Evolutionary conservation across 2,329 filamentous ascomycete species (phyloP), one percentile per base, ranked within the genome.

Genomic region (Septoria petroselini): DNA sequence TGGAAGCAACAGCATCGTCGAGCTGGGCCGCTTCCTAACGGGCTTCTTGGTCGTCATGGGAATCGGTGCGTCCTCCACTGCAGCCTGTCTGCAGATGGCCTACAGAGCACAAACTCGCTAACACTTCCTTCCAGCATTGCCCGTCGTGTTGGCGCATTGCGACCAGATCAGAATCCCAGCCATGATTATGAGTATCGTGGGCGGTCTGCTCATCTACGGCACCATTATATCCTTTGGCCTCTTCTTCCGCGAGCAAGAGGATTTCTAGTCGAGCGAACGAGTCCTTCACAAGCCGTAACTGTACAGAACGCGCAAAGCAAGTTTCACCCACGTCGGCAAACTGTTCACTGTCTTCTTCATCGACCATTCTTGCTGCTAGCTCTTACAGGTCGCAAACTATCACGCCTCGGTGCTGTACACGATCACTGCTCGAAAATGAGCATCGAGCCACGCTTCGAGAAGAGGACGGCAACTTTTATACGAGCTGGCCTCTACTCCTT

Each of bases 1-100:
- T 19, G 85, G 88, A 37, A 90, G 82, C 49, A 91, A 82, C 59
- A 89, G 87, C 1, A 76, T 95, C n/a, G 79, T 96, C 43, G 93
- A 98, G 68, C 84, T 98, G 63, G 93, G 93, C 29, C 81, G 91
- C 56, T 98, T 97, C 76, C 79, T 89, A 64, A 98, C 93, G 0
- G 93, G 91, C 0, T 97, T 97, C 70, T 77, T 98, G 68, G 91
- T 97, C 7, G 81, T 97, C 29, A 97, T 97, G 91, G 93, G 93
- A 46, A 86, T 97, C 73, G 91, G 91, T 96, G 76, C 53, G 88
- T 83, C 8, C 23, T n/a, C n/a, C n/a, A n/a, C n/a, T n/a, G n/a
- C n/a, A n/a, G n/a, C n/a, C n/a, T n/a, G n/a, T n/a, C n/a, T n/a
- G n/a, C n/a, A n/a, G n/a, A n/a, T n/a, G n/a, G n/a, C n/a, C n/a